A percentile compares a stretch with the other conserved stretches of the same genome.
Evolutionary conservation across 306 rosid species (phyloP).

Genomic region (Sechiopsis laciniata): DNA sequence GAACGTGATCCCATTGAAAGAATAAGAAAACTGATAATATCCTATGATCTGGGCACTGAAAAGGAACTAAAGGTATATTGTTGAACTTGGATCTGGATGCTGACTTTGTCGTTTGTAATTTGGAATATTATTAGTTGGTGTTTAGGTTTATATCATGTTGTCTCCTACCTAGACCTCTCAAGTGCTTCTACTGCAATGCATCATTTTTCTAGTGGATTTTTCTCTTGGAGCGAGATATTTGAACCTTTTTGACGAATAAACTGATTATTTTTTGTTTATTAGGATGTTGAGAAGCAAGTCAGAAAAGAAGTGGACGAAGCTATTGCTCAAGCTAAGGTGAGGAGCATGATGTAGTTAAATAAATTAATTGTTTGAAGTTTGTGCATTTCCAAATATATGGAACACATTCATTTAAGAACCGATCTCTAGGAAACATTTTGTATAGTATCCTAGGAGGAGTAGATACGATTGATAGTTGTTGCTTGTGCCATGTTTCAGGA

Average conservation of each 20-base stretch:
- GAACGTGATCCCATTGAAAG: constrained; percentile 98
- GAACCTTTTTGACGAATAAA: constrained; percentile 11
- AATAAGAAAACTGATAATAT: constrained; percentile 63
- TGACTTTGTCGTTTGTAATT: not conserved
- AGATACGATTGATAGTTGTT: not conserved
- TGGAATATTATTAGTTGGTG: not conserved
- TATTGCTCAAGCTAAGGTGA: constrained; percentile 80
- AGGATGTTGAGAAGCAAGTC: constrained; percentile 80
- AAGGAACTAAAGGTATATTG: constrained; percentile 78
- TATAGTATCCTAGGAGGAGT: not conserved
- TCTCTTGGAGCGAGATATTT: not conserved
- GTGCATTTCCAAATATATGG: constrained; percentile 3
- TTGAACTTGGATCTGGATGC: constrained; percentile 9
- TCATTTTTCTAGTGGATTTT: not conserved
- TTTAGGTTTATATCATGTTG: not conserved
- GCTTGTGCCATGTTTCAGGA: constrained; percentile 50
- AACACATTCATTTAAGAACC: not conserved
- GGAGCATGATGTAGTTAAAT: constrained; percentile 8
- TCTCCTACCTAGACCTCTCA: not conserved
- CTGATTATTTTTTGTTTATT: constrained; percentile 12
- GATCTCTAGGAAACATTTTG: constrained; percentile 4
- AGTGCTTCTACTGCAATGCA: not conserved
- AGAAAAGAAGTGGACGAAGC: constrained; percentile 88
- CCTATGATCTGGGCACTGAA: constrained; percentile 72
- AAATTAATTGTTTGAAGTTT: not conserved